A percentile compares a stretch with the other conserved stretches of the same genome.
These are phyloP conservation scores for Pythium rhizo-oryzae DNA, from an alignment of 352 stramenopile species.

Conservation along the genomic window DNA sequence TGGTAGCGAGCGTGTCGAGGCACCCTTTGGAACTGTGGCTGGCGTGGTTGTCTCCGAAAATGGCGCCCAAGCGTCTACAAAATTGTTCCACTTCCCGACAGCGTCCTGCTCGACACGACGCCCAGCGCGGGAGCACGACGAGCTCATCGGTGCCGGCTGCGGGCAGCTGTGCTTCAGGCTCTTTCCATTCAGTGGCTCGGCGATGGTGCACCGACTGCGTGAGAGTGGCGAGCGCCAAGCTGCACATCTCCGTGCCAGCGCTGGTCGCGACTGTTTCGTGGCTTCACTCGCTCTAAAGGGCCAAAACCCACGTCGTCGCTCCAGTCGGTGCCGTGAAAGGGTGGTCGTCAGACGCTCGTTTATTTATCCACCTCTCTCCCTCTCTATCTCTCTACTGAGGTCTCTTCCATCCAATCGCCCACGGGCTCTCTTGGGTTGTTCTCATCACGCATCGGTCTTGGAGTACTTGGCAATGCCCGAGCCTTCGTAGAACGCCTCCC, in stretches of 20 bases:
- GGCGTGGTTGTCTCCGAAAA: too few species aligned
- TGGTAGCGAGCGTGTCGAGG: too few species aligned
- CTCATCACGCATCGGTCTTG: conserved; percentile 24
- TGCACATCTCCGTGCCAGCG: conserved; percentile 33
- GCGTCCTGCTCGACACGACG: too few species aligned
- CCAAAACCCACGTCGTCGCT: conserved; percentile 8
- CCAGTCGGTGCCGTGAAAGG: conserved; percentile 2
- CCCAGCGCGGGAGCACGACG: conserved; percentile 25
- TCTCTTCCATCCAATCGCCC: background rate
- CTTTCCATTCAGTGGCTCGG: conserved; percentile 30
- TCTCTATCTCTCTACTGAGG: background rate
- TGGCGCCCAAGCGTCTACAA: too few species aligned
- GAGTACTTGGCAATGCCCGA: conserved; percentile 48
- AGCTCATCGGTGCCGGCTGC: conserved; percentile 34
- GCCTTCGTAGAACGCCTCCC: conserved; percentile 46
- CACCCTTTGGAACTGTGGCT: too few species aligned
- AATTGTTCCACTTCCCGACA: too few species aligned
- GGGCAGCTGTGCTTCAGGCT: conserved; percentile 34
- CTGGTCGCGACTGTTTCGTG: conserved; percentile 23
- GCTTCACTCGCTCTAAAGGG: conserved; percentile 2
- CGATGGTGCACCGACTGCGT: too few species aligned
- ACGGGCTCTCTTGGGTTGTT: background rate
- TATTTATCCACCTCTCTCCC: background rate
- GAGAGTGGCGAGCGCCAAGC: conserved; percentile 17
- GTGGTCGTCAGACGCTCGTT: too few species aligned